Evolutionary conservation across 2,329 filamentous ascomycete genomes (phyloP).

Genomic region (Tympanopsis confertula): DNA sequence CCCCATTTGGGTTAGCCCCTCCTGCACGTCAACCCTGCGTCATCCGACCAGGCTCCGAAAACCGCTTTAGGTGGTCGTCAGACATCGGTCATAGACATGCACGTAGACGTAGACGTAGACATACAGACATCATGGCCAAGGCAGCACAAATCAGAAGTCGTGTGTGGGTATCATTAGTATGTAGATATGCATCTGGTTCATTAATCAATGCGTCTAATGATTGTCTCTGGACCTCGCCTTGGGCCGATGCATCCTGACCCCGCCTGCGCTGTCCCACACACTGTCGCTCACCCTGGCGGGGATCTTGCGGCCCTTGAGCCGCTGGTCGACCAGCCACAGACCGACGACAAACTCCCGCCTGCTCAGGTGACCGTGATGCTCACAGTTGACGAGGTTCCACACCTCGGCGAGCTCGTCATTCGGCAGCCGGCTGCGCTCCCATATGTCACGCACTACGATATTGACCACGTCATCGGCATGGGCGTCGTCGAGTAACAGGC

Average conservation of each 20-base stretch:
- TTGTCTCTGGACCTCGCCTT: no score
- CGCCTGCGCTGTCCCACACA: slow-evolving; percentile 61
- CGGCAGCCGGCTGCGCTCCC: slow-evolving; percentile 58
- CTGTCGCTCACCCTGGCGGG: slow-evolving; percentile 60
- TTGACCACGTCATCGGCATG: slow-evolving; percentile 46
- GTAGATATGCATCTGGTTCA: no score
- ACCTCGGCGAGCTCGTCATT: slow-evolving; percentile 60
- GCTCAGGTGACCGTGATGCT: slow-evolving; percentile 38
- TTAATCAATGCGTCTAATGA: no score
- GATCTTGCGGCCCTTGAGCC: slow-evolving; percentile 68
- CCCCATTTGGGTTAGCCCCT: no score
- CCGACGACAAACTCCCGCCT: slow-evolving; percentile 72
- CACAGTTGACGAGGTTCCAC: slow-evolving; percentile 60
- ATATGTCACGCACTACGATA: slow-evolving; percentile 65
- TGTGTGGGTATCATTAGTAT: no score
- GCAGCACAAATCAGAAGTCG: no score
- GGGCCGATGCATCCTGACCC: slow-evolving; percentile 24
- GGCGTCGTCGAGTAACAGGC: slow-evolving; percentile 30
- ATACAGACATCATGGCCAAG: no score
- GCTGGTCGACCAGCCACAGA: slow-evolving; percentile 72
- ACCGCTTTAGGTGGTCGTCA: no score
- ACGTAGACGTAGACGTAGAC: no score
- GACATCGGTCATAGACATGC: no score
- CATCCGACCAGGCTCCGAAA: no score
- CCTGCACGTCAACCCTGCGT: no score